Evolutionary conservation across 2,329 filamentous ascomycete species (phyloP).

Genomic region (Monosporascus sp.): DNA sequence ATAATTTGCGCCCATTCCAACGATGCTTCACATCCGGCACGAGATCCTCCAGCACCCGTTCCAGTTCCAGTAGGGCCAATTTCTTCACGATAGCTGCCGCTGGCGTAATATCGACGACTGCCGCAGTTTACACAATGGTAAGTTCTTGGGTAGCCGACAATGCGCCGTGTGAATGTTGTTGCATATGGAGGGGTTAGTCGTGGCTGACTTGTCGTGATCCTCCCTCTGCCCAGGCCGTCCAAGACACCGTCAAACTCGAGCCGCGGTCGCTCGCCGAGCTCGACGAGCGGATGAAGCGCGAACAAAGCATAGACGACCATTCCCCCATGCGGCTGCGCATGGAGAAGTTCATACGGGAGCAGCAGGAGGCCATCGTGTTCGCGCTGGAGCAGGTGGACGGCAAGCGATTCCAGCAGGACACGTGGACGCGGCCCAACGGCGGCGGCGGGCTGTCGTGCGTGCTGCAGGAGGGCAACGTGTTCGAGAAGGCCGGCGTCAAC

Average conservation of each 20-base stretch:
- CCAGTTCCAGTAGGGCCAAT: constrained; percentile 10
- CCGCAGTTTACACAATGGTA: constrained; percentile 21
- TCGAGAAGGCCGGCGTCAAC: constrained; percentile 96
- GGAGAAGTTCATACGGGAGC: constrained; percentile 92
- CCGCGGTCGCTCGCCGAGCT: constrained; percentile 73
- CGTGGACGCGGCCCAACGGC: constrained; percentile 82
- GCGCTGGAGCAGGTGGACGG: constrained; percentile 83
- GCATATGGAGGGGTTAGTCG: neutral
- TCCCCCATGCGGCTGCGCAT: constrained; percentile 97
- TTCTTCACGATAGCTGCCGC: constrained; percentile 13
- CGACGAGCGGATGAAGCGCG: constrained; percentile 75
- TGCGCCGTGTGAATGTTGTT: neutral
- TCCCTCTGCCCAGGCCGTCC: constrained; percentile 30
- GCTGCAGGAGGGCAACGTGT: constrained; percentile 91
- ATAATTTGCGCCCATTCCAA: constrained; percentile 11
- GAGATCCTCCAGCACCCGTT: constrained; percentile 6
- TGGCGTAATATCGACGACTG: constrained; percentile 13
- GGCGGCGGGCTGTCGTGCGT: constrained; percentile 94
- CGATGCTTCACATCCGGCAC: constrained; percentile 16
- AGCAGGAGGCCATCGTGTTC: constrained; percentile 82
- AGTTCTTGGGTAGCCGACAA: constrained; percentile 4
- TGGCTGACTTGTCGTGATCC: constrained; percentile 10
- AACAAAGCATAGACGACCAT: constrained; percentile 65
- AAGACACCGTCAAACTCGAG: constrained; percentile 48
- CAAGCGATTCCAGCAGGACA: constrained; percentile 73